Evolutionary conservation across 2,329 filamentous ascomycete genomes (phyloP).

Genomic region (Nectriaceae sp.): DNA sequence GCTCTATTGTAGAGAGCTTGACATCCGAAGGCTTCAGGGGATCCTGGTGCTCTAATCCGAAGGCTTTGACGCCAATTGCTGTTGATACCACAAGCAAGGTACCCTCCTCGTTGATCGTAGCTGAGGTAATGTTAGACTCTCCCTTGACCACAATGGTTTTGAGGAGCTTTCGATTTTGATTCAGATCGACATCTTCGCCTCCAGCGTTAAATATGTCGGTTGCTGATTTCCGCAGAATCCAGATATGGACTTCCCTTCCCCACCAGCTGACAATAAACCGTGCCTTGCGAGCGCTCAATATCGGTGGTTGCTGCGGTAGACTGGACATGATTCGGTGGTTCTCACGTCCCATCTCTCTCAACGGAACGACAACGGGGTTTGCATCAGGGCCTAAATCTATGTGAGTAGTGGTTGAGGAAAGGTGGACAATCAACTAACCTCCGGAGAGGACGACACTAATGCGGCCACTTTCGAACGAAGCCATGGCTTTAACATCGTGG

Average conservation of each 20-base stretch:
- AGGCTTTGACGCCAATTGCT: constrained; percentile 73
- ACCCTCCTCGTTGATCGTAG: constrained; percentile 70
- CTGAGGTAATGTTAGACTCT: constrained; percentile 81
- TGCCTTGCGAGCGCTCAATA: constrained; percentile 71
- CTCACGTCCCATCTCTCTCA: constrained; percentile 74
- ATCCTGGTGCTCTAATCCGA: constrained; percentile 61
- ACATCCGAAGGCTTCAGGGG: constrained; percentile 59
- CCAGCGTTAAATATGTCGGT: constrained; percentile 45
- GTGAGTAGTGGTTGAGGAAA: constrained; percentile 4
- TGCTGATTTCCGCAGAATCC: constrained; percentile 58
- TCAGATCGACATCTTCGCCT: constrained; percentile 44
- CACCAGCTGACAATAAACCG: constrained; percentile 89
- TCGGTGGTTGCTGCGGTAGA: constrained; percentile 75
- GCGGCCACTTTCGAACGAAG: constrained; percentile 79
- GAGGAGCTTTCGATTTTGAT: constrained; percentile 63
- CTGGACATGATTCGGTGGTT: constrained; percentile 81
- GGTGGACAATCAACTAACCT: constrained; percentile 58
- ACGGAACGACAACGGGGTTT: constrained; percentile 76
- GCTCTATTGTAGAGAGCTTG: constrained; percentile 68
- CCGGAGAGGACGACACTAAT: constrained; percentile 90
- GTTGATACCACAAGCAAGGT: constrained; percentile 77
- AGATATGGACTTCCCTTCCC: constrained; percentile 84
- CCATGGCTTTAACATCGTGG: constrained; percentile 94
- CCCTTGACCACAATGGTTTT: constrained; percentile 70
- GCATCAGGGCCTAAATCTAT: constrained; percentile 72